phyloP scores from a whole-genome alignment of 495 filamentous ascomycete genomes.

The Aspergillus sclerotioniger region DNA sequence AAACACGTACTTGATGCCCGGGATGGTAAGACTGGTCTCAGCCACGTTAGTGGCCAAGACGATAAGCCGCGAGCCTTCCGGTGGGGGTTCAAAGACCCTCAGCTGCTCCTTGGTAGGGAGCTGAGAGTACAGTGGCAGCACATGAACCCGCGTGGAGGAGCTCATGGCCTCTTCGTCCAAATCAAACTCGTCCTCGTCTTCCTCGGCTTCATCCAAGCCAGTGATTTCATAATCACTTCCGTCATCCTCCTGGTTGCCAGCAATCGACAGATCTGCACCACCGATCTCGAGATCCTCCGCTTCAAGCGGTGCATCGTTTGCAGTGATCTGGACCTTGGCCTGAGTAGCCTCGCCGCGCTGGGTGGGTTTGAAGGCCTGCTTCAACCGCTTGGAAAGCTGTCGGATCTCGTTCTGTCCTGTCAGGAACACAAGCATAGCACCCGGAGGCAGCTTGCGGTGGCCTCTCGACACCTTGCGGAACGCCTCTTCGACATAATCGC shows the following conservation, averaged over 20 bases:
- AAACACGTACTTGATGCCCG: constrained; percentile 93
- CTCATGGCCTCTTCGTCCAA: constrained; percentile 60
- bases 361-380: constrained; percentile 64
- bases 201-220: constrained; percentile 49
- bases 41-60: constrained; percentile 96
- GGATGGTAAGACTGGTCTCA: constrained; percentile 95
- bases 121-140: constrained; percentile 89
- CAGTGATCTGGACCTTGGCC: constrained; percentile 69
- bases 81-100: constrained; percentile 85
- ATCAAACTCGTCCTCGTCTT: constrained; percentile 61
- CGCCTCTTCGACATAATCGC: constrained; percentile 86
- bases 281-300: constrained; percentile 86
- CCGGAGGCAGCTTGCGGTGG: constrained; percentile 85
- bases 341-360: constrained; percentile 50
- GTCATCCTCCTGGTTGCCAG: constrained; percentile 27
- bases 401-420: constrained; percentile 92
- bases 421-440: constrained; percentile 91
- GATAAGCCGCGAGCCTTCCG: constrained; percentile 80
- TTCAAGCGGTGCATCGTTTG: constrained; percentile 76
- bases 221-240: constrained; percentile 48
- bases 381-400: constrained; percentile 72
- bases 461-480: constrained; percentile 86
- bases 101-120: constrained; percentile 93
- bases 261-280: constrained; percentile 45
- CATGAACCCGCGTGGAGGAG: constrained; percentile 70